Base-by-base conservation (phyloP, 495 filamentous ascomycete species). In the Venustampulla echinocandica region DNA sequence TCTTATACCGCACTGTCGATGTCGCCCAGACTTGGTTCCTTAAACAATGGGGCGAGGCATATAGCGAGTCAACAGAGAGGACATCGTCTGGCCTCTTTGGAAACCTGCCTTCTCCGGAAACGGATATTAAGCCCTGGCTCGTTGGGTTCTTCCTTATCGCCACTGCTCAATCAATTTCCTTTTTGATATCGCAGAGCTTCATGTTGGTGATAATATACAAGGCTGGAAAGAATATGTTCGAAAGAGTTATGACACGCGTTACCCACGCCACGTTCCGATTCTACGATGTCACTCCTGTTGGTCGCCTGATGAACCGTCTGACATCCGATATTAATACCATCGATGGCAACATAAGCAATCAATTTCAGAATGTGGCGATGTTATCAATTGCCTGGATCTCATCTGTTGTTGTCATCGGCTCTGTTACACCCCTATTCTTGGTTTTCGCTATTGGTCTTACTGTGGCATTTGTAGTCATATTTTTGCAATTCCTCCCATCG, bases 271-370 rank as follows among this genome's bases (percentile, higher is more conserved):
- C 81, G 1, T 93, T 93, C 61, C 79, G 85, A 27, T 93, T 86
- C 62, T 89, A 88, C 67, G 87, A 93, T 61, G 76, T 87, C 4
- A 93, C 86, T 2, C 87, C 87, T 0, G 76, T 89, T 15, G 86
- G 87, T 0, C 74, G 85, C 18, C 66, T 94, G 53, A 90, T 90
- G 85, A 94, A 94, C 59, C 75, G 87, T 14, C 64, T 94, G 44
- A 90, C 85, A 0, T 84, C 82, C 2, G 87, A 94, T 57, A 90
- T 92, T 62, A 82, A 81, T 10, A 85, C 82, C 13, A 66, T 90
- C 7, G 87, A 94, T 60, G 85, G 86, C 0, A 79, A 82, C 41
- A 85, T 90, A 55, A 82, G 79, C 45, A 59, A 67, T 17, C 77
- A 84, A 50, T 80, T 90, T 49, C 75, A 81, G 47, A 60, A 65